phyloP scores from a whole-genome alignment of 2,329 filamentous ascomycete genomes.

The Fusarium sp. region DNA sequence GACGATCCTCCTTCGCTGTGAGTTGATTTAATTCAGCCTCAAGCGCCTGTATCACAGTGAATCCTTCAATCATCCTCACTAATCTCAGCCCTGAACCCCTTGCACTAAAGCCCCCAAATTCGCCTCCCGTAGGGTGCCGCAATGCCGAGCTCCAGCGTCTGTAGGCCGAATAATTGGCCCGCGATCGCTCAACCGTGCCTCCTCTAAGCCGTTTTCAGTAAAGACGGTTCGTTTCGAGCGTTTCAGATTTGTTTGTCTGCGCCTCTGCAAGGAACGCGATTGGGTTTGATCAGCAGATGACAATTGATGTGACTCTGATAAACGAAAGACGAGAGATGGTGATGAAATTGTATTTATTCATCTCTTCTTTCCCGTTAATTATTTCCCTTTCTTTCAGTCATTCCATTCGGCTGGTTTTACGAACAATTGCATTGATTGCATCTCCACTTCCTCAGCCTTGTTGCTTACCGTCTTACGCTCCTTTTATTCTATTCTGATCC shows the following conservation, averaged over 20 bases:
- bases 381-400: not conserved
- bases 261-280: constrained; percentile 16
- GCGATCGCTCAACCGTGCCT: not conserved
- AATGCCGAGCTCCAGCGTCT: not conserved
- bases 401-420: not conserved
- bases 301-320: not conserved
- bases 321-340: not conserved
- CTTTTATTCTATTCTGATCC: constrained; percentile 2
- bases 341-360: not conserved
- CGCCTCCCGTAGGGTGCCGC: constrained; percentile 4
- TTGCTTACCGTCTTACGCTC: constrained; percentile 4
- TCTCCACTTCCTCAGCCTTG: not conserved
- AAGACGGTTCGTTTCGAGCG: constrained; percentile 17
- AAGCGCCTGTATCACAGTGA: not conserved
- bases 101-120: not conserved
- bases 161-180: constrained; percentile 15
- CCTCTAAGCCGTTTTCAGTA: not conserved
- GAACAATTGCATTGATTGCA: not conserved
- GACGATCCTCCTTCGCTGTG: not conserved
- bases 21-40: not conserved
- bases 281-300: constrained; percentile 1
- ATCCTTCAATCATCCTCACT: not conserved
- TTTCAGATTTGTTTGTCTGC: constrained; percentile 11
- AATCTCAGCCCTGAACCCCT: not conserved
- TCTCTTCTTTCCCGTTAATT: not conserved